These are phyloP conservation scores for Leccinum longicurvipes DNA, from an alignment of 768 basidiomycete genomes.

Conservation along the genomic window DNA sequence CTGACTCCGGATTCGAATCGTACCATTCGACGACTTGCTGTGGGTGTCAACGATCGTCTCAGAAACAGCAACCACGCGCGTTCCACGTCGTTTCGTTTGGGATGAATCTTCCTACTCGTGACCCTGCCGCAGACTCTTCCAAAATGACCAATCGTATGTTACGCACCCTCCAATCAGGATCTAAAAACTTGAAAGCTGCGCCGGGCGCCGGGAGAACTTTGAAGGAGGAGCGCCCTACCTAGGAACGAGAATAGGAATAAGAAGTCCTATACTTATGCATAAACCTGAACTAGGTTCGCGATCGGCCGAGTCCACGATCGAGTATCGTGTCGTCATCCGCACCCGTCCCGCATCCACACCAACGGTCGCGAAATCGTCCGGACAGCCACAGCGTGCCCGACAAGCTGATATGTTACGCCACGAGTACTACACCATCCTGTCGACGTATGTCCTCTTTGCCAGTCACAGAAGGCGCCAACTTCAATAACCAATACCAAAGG, in stretches of 20 bases:
- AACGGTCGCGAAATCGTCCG: neutral
- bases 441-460: neutral
- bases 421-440: neutral
- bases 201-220: neutral
- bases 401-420: neutral
- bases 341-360: neutral
- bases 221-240: neutral
- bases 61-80: neutral
- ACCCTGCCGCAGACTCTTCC: neutral
- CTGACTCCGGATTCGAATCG: neutral
- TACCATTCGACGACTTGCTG: neutral
- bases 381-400: neutral
- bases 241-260: neutral
- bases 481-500: neutral
- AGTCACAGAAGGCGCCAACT: neutral
- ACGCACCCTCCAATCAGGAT: neutral
- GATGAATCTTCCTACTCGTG: neutral
- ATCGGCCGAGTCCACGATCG: neutral
- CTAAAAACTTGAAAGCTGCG: neutral
- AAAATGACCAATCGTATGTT: neutral
- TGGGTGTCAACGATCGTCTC: neutral
- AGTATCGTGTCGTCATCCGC: neutral
- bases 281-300: neutral
- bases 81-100: too few relatives aligned
- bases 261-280: neutral